A percentile compares a stretch with the other conserved stretches of the same genome.
phyloP scores from a whole-genome alignment of 176 grass and related monocot genomes.

The Alloteropsis semialata region DNA sequence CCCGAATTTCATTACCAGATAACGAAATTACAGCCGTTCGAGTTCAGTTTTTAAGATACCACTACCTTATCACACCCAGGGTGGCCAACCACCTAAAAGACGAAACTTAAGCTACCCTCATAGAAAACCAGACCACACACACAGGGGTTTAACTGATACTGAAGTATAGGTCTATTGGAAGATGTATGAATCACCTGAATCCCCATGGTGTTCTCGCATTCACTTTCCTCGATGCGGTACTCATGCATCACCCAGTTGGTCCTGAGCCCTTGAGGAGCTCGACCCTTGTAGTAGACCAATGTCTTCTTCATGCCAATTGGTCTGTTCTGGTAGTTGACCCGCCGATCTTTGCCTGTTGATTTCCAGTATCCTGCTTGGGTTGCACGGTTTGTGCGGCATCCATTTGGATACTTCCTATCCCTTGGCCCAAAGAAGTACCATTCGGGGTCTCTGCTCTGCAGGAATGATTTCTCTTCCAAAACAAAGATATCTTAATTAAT shows the following conservation, averaged over 20 bases:
- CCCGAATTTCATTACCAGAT: too few species aligned
- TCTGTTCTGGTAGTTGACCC: constrained; percentile 68
- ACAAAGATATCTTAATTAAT: constrained; percentile 26
- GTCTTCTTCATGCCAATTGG: constrained; percentile 99
- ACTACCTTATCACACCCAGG: too few species aligned
- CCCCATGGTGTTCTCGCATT: constrained; percentile 90
- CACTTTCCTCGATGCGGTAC: constrained; percentile 90
- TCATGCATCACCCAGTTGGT: constrained; percentile 98
- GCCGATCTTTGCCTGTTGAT: constrained; percentile 89
- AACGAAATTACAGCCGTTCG: too few species aligned
- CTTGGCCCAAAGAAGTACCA: constrained; percentile 98
- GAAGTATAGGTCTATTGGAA: not conserved
- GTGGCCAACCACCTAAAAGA: too few species aligned
- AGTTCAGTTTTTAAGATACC: too few species aligned
- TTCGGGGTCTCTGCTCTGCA: constrained; percentile 86
- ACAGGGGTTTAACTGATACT: constrained; percentile 3
- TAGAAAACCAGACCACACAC: too few species aligned
- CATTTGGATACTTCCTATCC: constrained; percentile 88
- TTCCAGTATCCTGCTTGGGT: constrained; percentile 95
- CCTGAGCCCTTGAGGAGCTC: constrained; percentile 86
- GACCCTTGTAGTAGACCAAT: constrained; percentile 84
- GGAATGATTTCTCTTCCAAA: constrained; percentile 88
- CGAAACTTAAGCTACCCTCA: too few species aligned
- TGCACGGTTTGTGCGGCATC: constrained; percentile 87
- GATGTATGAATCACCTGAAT: constrained; percentile 66